These are phyloP conservation scores for Phytophthora foliorum DNA, from an alignment of 352 stramenopile species.

Conservation along the genomic window DNA sequence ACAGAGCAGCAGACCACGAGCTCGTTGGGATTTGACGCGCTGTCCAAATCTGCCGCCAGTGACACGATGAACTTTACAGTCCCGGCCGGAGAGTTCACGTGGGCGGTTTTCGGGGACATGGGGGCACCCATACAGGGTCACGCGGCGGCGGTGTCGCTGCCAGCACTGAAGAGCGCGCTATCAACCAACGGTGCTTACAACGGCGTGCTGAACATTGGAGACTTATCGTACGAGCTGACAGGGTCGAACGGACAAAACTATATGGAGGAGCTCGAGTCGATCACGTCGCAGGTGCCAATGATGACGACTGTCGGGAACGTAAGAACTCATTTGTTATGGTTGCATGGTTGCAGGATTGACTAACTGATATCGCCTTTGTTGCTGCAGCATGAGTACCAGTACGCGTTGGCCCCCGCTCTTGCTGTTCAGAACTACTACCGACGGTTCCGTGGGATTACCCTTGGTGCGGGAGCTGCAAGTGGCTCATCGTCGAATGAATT, in stretches of 20 bases:
- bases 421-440: conserved; percentile 81
- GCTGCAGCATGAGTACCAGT: conserved; percentile 76
- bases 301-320: conserved; percentile 83
- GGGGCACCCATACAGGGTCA: conserved; percentile 61
- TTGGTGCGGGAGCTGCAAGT: conserved; percentile 62
- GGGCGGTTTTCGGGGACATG: conserved; percentile 84
- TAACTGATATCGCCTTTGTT: background rate
- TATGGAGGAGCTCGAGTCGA: conserved; percentile 73
- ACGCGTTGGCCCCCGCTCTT: conserved; percentile 56
- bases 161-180: conserved; percentile 67
- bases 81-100: conserved; percentile 57
- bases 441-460: conserved; percentile 63
- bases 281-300: conserved; percentile 73
- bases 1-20: conserved; percentile 16
- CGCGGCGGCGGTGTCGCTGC: conserved; percentile 68
- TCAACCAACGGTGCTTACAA: conserved; percentile 46
- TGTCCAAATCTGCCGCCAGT: conserved; percentile 12
- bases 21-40: conserved; percentile 26
- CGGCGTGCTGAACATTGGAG: conserved; percentile 78
- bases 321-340: conserved; percentile 15
- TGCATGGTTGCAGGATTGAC: too few species aligned
- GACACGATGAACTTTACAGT: conserved; percentile 58
- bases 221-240: conserved; percentile 78
- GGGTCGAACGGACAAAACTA: conserved; percentile 71
- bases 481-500: conserved; percentile 80